Percentiles rank a stretch among this genome's conserved stretches.
phyloP scores from a whole-genome alignment of 225 moss, liverwort and hornwort species.

The Lunularia cruciata region DNA sequence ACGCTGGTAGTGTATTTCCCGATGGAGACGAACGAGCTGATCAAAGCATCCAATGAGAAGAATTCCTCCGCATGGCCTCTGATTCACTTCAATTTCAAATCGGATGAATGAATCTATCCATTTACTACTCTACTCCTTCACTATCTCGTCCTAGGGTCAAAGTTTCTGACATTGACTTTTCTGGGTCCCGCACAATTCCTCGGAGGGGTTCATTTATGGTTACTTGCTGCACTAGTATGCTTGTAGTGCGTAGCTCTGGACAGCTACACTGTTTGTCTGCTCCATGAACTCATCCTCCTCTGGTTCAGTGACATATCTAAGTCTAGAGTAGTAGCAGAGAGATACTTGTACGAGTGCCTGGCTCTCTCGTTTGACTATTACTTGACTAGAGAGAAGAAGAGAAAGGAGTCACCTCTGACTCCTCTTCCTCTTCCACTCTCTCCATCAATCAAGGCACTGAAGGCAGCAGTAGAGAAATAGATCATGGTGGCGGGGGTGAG shows the following conservation, averaged over 20 bases:
- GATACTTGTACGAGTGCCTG: no score
- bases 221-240: background rate
- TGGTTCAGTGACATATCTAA: background rate
- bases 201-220: background rate
- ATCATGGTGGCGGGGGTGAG: background rate
- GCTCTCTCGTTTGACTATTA: no score
- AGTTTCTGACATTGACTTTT: conserved; percentile 12
- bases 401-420: no score
- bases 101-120: background rate
- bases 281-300: background rate
- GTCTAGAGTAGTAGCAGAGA: background rate
- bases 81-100: no score
- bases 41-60: background rate
- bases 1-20: background rate
- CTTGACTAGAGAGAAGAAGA: background rate
- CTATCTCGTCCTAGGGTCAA: background rate
- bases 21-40: background rate
- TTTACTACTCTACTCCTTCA: background rate
- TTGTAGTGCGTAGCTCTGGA: background rate
- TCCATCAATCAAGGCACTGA: no score
- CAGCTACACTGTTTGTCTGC: background rate
- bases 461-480: no score
- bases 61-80: no score
- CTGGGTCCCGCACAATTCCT: conserved; percentile 6
- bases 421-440: no score